phyloP scores from a whole-genome alignment of 2,329 filamentous ascomycete genomes.

The Xylaria sp. region DNA sequence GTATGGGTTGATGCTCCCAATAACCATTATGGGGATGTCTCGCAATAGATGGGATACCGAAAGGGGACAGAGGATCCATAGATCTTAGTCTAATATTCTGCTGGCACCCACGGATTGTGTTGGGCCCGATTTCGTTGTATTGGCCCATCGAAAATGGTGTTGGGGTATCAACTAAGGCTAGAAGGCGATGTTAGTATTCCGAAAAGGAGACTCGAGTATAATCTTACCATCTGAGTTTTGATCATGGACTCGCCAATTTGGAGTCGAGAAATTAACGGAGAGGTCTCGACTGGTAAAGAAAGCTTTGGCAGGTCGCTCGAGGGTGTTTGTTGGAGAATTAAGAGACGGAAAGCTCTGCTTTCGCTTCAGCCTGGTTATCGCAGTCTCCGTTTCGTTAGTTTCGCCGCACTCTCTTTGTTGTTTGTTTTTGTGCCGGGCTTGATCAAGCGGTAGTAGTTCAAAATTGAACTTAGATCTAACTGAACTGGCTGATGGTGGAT shows the following conservation, averaged over 20 bases:
- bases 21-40: neutral
- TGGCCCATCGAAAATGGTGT: constrained; percentile 7
- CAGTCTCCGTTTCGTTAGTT: constrained; percentile 43
- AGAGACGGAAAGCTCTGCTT: constrained; percentile 30
- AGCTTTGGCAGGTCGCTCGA: constrained; percentile 28
- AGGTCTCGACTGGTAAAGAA: constrained; percentile 28
- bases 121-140: neutral
- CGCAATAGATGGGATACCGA: neutral
- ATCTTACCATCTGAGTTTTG: constrained; percentile 18
- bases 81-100: neutral
- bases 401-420: constrained; percentile 43
- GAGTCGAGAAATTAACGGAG: constrained; percentile 28
- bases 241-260: neutral
- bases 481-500: constrained; percentile 27
- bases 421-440: constrained; percentile 43
- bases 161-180: constrained; percentile 18
- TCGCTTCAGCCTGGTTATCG: constrained; percentile 32
- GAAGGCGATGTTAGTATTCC: neutral
- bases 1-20: neutral
- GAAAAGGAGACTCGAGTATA: neutral
- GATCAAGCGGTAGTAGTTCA: constrained; percentile 44
- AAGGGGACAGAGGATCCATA: neutral
- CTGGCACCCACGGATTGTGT: neutral
- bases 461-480: constrained; percentile 44
- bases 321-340: constrained; percentile 8